A percentile compares a stretch with the other conserved stretches of the same genome.
Conservation (phyloP, 2,329 filamentous ascomycete species). For the Botrytis fragariae region DNA sequence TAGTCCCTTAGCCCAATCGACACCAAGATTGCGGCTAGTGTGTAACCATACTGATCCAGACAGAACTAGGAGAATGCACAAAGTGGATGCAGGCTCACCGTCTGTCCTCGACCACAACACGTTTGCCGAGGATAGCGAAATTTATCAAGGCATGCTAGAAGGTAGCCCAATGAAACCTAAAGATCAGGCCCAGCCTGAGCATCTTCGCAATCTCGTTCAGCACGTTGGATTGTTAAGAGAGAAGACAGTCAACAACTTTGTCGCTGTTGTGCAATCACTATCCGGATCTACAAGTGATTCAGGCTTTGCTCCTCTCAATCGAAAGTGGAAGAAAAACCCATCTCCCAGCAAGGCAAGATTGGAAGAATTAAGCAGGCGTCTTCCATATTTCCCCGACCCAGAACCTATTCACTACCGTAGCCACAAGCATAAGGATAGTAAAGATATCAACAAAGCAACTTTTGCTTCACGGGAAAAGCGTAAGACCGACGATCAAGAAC, state of each 20-base stretch:
- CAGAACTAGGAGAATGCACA: conserved; percentile 25
- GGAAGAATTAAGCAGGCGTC: conserved; percentile 24
- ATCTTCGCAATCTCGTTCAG: not conserved
- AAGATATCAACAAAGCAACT: conserved; percentile 1
- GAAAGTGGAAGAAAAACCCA: conserved; percentile 31
- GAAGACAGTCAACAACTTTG: conserved; percentile 9
- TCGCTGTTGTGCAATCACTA: not conserved
- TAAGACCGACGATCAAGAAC: not conserved
- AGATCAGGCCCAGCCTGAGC: not conserved
- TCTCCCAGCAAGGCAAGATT: conserved; percentile 33
- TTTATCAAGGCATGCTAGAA: conserved; percentile 16
- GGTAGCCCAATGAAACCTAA: not conserved
- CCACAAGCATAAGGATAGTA: conserved; percentile 13
- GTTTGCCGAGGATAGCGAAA: not conserved
- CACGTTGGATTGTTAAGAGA: not conserved
- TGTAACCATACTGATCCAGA: conserved; percentile 25
- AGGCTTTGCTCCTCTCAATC: not conserved
- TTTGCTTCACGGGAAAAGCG: not conserved
- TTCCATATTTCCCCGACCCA: conserved; percentile 6
- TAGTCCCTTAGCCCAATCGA: conserved; percentile 35
- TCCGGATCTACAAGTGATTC: conserved; percentile 6
- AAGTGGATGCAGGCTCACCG: conserved; percentile 24
- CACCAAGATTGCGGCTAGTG: conserved; percentile 31
- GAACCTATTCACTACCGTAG: not conserved
- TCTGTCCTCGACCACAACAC: conserved; percentile 27